Percentiles rank a stretch among this genome's conserved stretches.
These are phyloP conservation scores for Blastomyces parvus DNA, from an alignment of 2,329 filamentous ascomycete species.

Conservation along the genomic window DNA sequence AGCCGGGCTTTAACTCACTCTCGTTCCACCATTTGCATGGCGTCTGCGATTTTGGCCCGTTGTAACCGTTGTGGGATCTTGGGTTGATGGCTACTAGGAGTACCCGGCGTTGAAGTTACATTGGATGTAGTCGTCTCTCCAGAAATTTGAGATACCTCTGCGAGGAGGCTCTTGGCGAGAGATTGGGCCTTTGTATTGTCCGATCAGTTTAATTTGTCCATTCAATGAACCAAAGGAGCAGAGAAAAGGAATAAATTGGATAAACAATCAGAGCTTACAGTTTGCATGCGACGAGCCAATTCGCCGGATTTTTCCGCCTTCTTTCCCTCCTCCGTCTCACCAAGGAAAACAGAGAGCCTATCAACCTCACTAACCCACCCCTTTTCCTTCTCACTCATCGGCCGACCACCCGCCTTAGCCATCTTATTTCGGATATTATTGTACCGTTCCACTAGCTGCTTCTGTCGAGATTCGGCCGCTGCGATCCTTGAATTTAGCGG, in stretches of 20 bases:
- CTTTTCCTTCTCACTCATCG: constrained; percentile 39
- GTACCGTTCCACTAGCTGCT: constrained; percentile 34
- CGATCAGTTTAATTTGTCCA: not conserved
- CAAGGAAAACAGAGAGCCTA: constrained; percentile 30
- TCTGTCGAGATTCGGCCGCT: constrained; percentile 33
- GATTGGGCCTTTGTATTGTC: constrained; percentile 26
- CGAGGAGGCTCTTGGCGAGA: constrained; percentile 29
- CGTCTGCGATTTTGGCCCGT: constrained; percentile 38
- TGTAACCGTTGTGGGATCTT: constrained; percentile 36
- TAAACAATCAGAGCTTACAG: constrained; percentile 23
- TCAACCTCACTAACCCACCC: constrained; percentile 39
- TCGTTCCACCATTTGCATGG: constrained; percentile 43
- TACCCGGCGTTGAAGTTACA: constrained; percentile 24
- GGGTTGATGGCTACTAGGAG: constrained; percentile 22
- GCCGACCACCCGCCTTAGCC: constrained; percentile 34
- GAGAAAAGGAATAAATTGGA: not conserved
- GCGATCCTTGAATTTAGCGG: constrained; percentile 33
- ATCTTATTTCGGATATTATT: constrained; percentile 37
- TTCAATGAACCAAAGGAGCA: not conserved
- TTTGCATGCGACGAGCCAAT: constrained; percentile 28
- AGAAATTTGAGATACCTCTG: constrained; percentile 26
- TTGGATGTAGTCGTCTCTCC: constrained; percentile 20
- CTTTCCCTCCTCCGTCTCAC: constrained; percentile 18
- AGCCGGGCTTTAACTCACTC: constrained; percentile 38
- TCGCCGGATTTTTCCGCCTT: constrained; percentile 13